A percentile compares a stretch with the other conserved stretches of the same genome.
These are phyloP conservation scores for Rubus parviflorus DNA, from an alignment of 306 rosid species.

Conservation along the genomic window DNA sequence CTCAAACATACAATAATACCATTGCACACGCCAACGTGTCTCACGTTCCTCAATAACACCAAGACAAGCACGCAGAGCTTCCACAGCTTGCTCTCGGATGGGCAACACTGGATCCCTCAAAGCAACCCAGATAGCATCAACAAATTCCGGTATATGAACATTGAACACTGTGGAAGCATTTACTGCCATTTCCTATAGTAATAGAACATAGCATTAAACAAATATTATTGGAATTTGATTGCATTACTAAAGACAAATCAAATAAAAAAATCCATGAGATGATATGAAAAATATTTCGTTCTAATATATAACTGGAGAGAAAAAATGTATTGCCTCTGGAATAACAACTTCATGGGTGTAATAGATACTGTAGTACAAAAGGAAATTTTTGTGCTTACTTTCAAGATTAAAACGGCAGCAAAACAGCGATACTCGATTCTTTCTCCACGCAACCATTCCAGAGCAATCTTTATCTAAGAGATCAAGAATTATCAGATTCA, in stretches of 20 bases:
- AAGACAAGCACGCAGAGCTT: conserved; percentile 97
- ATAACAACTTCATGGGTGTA: neutral
- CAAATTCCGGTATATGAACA: conserved; percentile 96
- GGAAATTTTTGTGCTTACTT: conserved; percentile 56
- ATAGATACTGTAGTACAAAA: neutral
- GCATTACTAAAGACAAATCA: neutral
- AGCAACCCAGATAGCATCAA: conserved; percentile 98
- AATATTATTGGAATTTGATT: neutral
- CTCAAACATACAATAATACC: conserved; percentile 98
- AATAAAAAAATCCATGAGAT: neutral
- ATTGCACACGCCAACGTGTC: conserved; percentile 99
- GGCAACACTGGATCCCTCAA: conserved; percentile 85
- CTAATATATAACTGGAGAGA: neutral
- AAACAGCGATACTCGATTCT: conserved; percentile 92
- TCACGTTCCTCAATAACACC: conserved; percentile 93
- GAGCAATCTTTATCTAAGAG: conserved; percentile 72
- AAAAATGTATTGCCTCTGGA: neutral
- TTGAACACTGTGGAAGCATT: conserved; percentile 95
- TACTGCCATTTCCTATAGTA: conserved; percentile 94
- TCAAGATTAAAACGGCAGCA: conserved; percentile 91
- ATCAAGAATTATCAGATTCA: conserved; percentile 22
- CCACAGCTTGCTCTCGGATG: conserved; percentile 96
- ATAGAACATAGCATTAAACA: neutral
- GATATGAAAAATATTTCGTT: neutral
- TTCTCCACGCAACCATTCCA: conserved; percentile 84